Evolutionary conservation across 2,329 filamentous ascomycete genomes (phyloP).

Genomic region (Dactylellina leptospora): DNA sequence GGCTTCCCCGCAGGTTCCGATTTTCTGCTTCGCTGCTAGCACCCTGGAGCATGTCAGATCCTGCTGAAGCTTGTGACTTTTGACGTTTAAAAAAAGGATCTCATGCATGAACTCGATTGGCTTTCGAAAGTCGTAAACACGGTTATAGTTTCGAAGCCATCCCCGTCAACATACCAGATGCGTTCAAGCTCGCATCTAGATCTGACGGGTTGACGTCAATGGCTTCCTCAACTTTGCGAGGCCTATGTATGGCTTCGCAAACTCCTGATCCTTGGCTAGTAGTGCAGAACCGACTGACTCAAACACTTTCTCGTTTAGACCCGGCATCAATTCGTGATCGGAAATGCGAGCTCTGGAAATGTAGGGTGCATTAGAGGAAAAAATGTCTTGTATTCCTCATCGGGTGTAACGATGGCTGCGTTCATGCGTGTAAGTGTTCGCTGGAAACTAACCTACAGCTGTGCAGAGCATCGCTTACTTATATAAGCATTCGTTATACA

Average conservation of each 20-base stretch:
- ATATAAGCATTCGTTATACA: too few species aligned
- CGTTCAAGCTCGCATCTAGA: neutral
- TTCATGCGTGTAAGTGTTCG: too few species aligned
- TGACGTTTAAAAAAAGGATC: conserved; percentile 23
- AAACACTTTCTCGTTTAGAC: neutral
- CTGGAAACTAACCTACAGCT: too few species aligned
- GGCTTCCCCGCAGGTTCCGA: conserved; percentile 20
- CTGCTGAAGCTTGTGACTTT: neutral
- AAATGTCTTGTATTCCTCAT: too few species aligned
- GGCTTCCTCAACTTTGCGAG: neutral
- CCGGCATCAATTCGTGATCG: neutral
- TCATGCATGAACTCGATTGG: conserved; percentile 8
- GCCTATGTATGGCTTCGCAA: conserved; percentile 1
- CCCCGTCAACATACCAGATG: too few species aligned
- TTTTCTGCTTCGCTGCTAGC: conserved; percentile 2
- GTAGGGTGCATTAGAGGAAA: too few species aligned
- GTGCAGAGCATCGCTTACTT: too few species aligned
- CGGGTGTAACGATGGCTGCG: too few species aligned
- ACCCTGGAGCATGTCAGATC: neutral
- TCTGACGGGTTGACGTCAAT: conserved; percentile 15
- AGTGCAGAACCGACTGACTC: neutral
- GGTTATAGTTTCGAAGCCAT: too few species aligned
- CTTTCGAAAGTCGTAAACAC: too few species aligned
- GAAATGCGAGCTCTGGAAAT: conserved; percentile 11
- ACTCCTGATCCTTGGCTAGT: conserved; percentile 6